Evolutionary conservation across 495 filamentous ascomycete genomes (phyloP).

Genomic region (Neurospora discreta): DNA sequence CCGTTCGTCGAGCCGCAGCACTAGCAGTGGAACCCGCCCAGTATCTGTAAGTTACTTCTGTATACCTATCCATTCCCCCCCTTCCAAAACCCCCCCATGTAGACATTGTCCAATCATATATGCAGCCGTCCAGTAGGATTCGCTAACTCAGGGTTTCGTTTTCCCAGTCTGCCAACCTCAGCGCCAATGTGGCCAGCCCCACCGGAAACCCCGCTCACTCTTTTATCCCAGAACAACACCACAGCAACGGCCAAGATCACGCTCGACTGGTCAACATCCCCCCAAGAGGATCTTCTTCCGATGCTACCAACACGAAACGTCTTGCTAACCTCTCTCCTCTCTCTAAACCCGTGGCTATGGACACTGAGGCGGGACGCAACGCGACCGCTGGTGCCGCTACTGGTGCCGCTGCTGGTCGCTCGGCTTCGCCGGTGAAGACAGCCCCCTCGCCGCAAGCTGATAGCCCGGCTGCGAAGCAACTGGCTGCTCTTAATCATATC

Average conservation of each 20-base stretch:
- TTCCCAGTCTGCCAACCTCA: constrained; percentile 37
- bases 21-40: constrained; percentile 27
- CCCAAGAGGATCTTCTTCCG: constrained; percentile 56
- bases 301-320: constrained; percentile 50
- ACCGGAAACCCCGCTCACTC: constrained; percentile 37
- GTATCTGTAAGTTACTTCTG: constrained; percentile 33
- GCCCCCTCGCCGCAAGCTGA: constrained; percentile 20
- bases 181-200: constrained; percentile 30
- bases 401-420: constrained; percentile 10
- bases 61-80: not conserved
- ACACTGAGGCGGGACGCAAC: constrained; percentile 22
- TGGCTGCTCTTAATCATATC: constrained; percentile 71
- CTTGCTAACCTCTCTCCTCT: constrained; percentile 71
- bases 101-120: constrained; percentile 31
- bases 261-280: constrained; percentile 52
- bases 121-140: constrained; percentile 7
- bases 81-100: not conserved
- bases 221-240: constrained; percentile 27
- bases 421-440: constrained; percentile 23
- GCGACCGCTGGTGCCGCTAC: constrained; percentile 18
- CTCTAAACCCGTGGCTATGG: constrained; percentile 67
- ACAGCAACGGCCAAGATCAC: constrained; percentile 37
- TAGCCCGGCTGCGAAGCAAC: constrained; percentile 68
- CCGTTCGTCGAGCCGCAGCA: constrained; percentile 29
- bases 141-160: constrained; percentile 23